Base-by-base conservation (phyloP, 2,329 filamentous ascomycete genomes). In the Colletotrichum tanaceti region DNA sequence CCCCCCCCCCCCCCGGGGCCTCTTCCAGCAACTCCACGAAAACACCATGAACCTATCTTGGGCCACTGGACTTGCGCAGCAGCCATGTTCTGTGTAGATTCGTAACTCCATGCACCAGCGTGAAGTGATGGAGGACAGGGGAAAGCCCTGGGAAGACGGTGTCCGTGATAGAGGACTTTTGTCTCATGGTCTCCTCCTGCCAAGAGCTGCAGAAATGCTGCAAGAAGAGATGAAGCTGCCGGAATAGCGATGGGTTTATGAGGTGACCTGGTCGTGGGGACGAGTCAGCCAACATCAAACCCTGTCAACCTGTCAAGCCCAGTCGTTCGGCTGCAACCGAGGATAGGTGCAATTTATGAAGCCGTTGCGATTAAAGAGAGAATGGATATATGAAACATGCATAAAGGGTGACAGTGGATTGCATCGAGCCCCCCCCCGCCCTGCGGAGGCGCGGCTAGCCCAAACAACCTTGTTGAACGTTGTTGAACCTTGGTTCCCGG, bases 241-340 rank as follows among this genome's bases (percentile, higher is more conserved):
- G 32, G 32, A 35, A 35, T 35, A 35, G 32, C 10, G 44, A 61
- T 47, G 65, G 62, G 24, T 58, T 22, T 28, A 32, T 38, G 47
- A 20, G 55, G 43, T 24, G 55, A 18, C 16, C 49, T 44, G 35
- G 35, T 22, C 41, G 46, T 44, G 43, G 18, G 22, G 20, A 44
- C n/a, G 16, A 16, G 24, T 39, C 38, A 35, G 50, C 32, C 38
- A 32, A 35, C 44, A 16, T 54, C 9, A 44, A 62, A 35, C 55
- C 49, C 54, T 60, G 47, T 44, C 47, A 58, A n/a, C 49, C 35
- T 60, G 47, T 39, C 41, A 58, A n/a, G 22, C 13, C 62, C 20
- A 52, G 65, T 50, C n/a, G 44, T 41, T 69, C 66, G 66, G 66
- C 66, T 55, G 66, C 62, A 69, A 53, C 66, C 66, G 66, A 66